phyloP scores from a whole-genome alignment of 2,329 filamentous ascomycete species.

The Fusarium austroafricanum region DNA sequence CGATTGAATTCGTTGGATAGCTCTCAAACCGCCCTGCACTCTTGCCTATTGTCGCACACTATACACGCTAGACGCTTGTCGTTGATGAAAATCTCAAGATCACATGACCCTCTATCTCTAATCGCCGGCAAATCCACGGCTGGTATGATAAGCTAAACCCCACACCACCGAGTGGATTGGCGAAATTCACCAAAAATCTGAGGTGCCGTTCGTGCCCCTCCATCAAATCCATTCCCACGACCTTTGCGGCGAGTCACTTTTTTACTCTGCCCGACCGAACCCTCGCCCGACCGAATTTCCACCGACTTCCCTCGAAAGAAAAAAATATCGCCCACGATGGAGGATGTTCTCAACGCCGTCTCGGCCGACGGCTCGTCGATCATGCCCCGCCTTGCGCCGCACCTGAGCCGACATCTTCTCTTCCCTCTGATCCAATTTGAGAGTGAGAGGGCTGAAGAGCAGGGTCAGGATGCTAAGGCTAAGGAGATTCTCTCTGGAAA shows the following conservation, averaged over 20 bases:
- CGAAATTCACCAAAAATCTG: slow-evolving; percentile 57
- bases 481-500: slow-evolving; percentile 85
- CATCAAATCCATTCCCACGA: slow-evolving; percentile 47
- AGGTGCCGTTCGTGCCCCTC: slow-evolving; percentile 55
- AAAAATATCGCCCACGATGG: slow-evolving; percentile 49
- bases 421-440: slow-evolving; percentile 96
- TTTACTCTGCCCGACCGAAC: slow-evolving; percentile 23
- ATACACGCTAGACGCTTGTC: slow-evolving; percentile 34
- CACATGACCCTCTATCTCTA: slow-evolving; percentile 52
- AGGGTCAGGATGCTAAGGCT: slow-evolving; percentile 67
- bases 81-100: slow-evolving; percentile 49
- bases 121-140: slow-evolving; percentile 51
- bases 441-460: slow-evolving; percentile 82
- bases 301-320: slow-evolving; percentile 13
- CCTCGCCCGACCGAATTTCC: slow-evolving; percentile 24
- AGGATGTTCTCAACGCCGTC: slow-evolving; percentile 63
- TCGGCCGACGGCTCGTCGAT: slow-evolving; percentile 79
- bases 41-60: slow-evolving; percentile 25
- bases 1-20: slow-evolving; percentile 28
- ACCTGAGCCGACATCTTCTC: slow-evolving; percentile 95
- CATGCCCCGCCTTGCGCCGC: slow-evolving; percentile 87
- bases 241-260: slow-evolving; percentile 47
- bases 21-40: slow-evolving; percentile 16
- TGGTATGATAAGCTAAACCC: slow-evolving; percentile 45
- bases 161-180: slow-evolving; percentile 54